phyloP scores from a whole-genome alignment of 2,329 filamentous ascomycete species.

The Neocatenulostroma microsporum region DNA sequence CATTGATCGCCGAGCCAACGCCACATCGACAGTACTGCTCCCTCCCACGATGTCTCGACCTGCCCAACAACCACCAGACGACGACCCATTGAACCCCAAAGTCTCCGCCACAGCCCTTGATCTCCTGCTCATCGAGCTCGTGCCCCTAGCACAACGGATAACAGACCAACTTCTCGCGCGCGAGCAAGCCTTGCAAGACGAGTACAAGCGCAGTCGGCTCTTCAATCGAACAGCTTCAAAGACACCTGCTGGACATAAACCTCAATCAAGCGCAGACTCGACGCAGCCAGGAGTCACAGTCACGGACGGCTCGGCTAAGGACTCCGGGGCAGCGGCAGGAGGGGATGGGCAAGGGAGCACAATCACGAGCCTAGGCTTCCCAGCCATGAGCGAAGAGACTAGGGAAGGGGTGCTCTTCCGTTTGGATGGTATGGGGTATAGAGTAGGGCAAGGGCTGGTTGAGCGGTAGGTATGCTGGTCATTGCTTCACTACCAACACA shows the following conservation, averaged over 20 bases:
- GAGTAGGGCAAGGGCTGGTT: constrained; percentile 84
- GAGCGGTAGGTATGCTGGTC: constrained; percentile 58
- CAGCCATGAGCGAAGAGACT: constrained; percentile 60
- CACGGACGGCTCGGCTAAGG: constrained; percentile 12
- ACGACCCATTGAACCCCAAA: constrained; percentile 24
- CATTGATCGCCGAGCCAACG: neutral
- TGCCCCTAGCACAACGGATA: constrained; percentile 85
- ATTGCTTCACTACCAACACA: constrained; percentile 2
- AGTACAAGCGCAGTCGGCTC: constrained; percentile 23
- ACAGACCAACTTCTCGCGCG: constrained; percentile 60
- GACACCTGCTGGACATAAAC: constrained; percentile 15
- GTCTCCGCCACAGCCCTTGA: constrained; percentile 80
- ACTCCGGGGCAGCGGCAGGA: constrained; percentile 8
- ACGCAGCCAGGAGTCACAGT: constrained; percentile 10
- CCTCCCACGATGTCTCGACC: constrained; percentile 8
- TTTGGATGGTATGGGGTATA: constrained; percentile 76
- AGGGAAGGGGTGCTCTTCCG: constrained; percentile 78
- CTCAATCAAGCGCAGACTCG: too few species aligned
- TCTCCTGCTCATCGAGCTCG: constrained; percentile 91
- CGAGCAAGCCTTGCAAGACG: constrained; percentile 35
- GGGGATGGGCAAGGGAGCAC: constrained; percentile 9
- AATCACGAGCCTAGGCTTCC: constrained; percentile 14
- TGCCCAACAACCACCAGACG: constrained; percentile 5
- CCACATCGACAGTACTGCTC: neutral
- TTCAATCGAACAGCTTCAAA: constrained; percentile 19